Evolutionary conservation across 78 protist species (phyloP).

Genomic region (Diacronema lutheri): DNA sequence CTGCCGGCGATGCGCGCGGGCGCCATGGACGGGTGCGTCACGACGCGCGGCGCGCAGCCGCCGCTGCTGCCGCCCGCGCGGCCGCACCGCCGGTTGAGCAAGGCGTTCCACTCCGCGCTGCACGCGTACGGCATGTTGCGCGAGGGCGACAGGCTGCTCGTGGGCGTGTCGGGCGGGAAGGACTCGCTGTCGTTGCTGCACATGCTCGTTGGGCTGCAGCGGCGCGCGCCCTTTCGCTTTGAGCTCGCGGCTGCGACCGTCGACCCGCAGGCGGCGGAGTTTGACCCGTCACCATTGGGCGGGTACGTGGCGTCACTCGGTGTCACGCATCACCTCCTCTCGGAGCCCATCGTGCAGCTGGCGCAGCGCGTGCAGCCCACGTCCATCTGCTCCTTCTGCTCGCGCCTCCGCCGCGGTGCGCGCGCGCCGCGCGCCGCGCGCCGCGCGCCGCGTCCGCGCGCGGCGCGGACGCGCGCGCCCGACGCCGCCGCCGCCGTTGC

Average conservation of each 20-base stretch:
- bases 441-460: too few species aligned
- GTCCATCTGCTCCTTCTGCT: constrained; percentile 63
- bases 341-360: too few species aligned
- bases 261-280: constrained; percentile 55
- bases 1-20: too few species aligned
- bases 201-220: constrained; percentile 34
- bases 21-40: too few species aligned
- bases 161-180: constrained; percentile 52
- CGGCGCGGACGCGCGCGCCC: too few species aligned
- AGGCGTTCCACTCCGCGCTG: too few species aligned
- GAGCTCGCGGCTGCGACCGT: constrained; percentile 76
- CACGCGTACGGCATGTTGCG: constrained; percentile 22
- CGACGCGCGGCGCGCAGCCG: too few species aligned
- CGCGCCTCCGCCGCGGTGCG: constrained; percentile 69
- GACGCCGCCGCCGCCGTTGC: too few species aligned
- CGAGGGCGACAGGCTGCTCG: constrained; percentile 41
- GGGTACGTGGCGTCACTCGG: not conserved
- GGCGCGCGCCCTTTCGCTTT: constrained; percentile 44
- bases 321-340: not conserved
- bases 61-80: too few species aligned
- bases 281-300: not conserved
- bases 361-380: not conserved
- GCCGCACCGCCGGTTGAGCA: too few species aligned
- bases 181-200: constrained; percentile 71
- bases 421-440: too few species aligned